phyloP scores from a whole-genome alignment of 164 flowering plant genomes.

The Kingdonia uniflora region DNA sequence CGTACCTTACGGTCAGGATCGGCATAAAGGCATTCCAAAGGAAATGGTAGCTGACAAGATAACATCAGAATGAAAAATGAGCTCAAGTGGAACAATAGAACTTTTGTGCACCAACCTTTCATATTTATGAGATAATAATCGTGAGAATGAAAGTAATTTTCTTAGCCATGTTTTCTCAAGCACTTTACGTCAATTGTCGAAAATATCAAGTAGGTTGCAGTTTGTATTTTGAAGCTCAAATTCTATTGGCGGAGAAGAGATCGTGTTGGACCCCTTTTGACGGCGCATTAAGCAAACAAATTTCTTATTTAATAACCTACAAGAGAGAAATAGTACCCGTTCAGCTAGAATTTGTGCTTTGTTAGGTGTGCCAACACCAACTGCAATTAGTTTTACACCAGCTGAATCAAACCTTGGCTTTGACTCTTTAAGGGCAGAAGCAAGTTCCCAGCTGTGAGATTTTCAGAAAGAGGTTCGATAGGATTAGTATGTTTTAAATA shows the following conservation, averaged over 20 bases:
- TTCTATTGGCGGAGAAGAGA: too few species aligned
- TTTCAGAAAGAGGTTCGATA: slow-evolving; percentile 1
- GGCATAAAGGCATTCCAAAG: slow-evolving; percentile 80
- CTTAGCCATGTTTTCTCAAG: neutral
- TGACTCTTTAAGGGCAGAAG: slow-evolving; percentile 53
- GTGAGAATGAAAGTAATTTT: neutral
- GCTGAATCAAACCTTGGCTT: slow-evolving; percentile 61
- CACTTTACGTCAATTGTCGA: neutral
- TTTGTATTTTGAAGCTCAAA: too few species aligned
- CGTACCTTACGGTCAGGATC: slow-evolving; percentile 86
- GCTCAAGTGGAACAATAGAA: slow-evolving; percentile 3
- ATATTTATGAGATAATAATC: too few species aligned
- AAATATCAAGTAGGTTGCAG: neutral
- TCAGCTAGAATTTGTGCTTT: slow-evolving; percentile 83
- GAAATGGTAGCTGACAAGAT: slow-evolving; percentile 71
- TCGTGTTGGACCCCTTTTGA: too few species aligned
- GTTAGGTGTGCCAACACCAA: slow-evolving; percentile 81
- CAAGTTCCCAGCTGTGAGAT: slow-evolving; percentile 78
- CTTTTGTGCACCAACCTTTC: neutral
- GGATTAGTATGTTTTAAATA: neutral
- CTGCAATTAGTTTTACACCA: slow-evolving; percentile 82
- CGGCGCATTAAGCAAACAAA: too few species aligned
- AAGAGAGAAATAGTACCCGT: slow-evolving; percentile 31
- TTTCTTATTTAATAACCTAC: too few species aligned
- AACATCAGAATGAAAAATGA: slow-evolving; percentile 16